Base-by-base conservation (phyloP, 371 early-diverging fungal species). In the Choanephora cucurbitarum region DNA sequence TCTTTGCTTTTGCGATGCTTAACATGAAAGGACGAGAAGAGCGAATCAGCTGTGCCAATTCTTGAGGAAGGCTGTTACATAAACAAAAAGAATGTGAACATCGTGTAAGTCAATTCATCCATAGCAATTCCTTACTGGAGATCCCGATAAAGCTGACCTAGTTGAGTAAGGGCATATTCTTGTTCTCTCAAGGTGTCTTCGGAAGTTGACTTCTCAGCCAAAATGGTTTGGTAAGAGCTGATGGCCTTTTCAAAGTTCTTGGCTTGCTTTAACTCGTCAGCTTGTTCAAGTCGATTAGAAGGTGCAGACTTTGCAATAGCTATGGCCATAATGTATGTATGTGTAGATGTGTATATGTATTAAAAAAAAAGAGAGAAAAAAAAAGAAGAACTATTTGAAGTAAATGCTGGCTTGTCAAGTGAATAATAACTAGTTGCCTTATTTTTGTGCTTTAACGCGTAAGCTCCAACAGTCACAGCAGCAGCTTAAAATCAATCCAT, bases 1-100 rank as follows among this genome's bases (percentile, higher is more conserved):
- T 91, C 81, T 98, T 98, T 43, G 98, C 98, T 71, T 95, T 95
- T 23, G 97, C 88, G 50, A 96, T 90, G 18, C 88, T 73, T 23
- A 84, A 74, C 67, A 97, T 89, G 69, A 92, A 83, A 4, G 81
- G 67, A 52, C 87, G 88, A 19, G 94, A 92, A 18, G 85, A 83
- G 51, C 90, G 88, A 57, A 96, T 87, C 60, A 96, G 81, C 5
- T 66, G 73, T 1, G 93, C 90, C 39, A 97, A 85, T 50, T 91
- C 89, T 14, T 86, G 71, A 24, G 93, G 81, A 42, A 89, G 81
- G 52, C 92, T 94, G 74, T 0, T 2, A n/a, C 15, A 32, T 3
- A 14, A 28, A 21, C 40, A 23, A 23, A 21, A 41, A 14, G n/a
- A 28, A 49, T 19, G 19, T 39, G 5, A 17, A 15, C 28, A 28